Evolutionary conservation across 108 stramenopile genomes (phyloP).

Genomic region (Cyclotella choctawhatcheeana): DNA sequence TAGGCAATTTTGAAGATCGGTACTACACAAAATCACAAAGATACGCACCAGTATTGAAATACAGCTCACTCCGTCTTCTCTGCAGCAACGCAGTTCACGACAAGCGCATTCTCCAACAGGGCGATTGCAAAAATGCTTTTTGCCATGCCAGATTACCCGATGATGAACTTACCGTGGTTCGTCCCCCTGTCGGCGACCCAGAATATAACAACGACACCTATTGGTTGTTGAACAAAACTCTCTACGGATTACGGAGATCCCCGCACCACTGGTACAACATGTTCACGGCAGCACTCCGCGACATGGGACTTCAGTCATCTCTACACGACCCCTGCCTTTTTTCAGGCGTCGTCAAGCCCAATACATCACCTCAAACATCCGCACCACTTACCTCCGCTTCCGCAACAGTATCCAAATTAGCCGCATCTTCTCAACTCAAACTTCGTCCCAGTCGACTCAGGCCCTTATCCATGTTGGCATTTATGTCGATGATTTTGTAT

Average conservation of each 20-base stretch:
- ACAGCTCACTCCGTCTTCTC: slow-evolving; percentile 9
- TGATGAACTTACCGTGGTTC: slow-evolving; percentile 15
- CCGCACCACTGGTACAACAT: slow-evolving; percentile 41
- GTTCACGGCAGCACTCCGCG: neutral
- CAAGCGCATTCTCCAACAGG: slow-evolving; percentile 27
- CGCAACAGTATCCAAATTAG: no score
- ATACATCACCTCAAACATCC: no score
- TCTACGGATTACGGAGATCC: slow-evolving; percentile 21
- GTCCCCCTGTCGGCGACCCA: slow-evolving; percentile 24
- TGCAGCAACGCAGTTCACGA: neutral
- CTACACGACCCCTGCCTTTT: slow-evolving; percentile 39
- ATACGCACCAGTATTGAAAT: slow-evolving; percentile 33
- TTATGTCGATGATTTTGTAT: slow-evolving; percentile 37
- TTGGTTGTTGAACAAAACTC: slow-evolving; percentile 29
- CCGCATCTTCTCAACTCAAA: neutral
- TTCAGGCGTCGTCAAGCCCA: neutral
- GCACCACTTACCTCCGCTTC: no score
- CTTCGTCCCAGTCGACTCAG: neutral
- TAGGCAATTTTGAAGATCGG: slow-evolving; percentile 24
- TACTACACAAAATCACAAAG: slow-evolving; percentile 11
- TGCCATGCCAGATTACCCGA: slow-evolving; percentile 23
- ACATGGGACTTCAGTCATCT: slow-evolving; percentile 20
- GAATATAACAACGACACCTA: slow-evolving; percentile 9
- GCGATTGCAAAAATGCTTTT: slow-evolving; percentile 48
- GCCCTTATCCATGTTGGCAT: slow-evolving; percentile 13